Conservation (phyloP, 345 rosid species). For the Euphorbia lathyris region DNA sequence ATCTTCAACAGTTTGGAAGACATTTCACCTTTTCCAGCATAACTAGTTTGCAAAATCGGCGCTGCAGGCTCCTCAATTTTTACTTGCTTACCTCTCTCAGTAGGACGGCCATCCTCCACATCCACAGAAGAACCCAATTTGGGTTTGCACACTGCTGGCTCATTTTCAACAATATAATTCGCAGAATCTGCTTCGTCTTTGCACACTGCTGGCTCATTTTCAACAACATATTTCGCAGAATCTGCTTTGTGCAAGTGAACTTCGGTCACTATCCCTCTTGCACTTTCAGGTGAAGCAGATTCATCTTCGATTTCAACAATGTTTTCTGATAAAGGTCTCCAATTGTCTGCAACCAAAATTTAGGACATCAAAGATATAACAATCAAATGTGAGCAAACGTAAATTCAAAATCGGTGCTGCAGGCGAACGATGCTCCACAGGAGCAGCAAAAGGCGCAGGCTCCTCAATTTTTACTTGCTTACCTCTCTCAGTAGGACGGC, state of each 20-base stretch:
- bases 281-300: not conserved
- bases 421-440: constrained; percentile 4
- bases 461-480: constrained; percentile 8
- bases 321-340: not conserved
- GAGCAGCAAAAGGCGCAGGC: constrained; percentile 9
- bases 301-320: not conserved
- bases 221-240: no score
- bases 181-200: no score
- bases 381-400: not conserved
- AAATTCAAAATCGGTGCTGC: not conserved
- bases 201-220: no score
- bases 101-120: no score
- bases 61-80: constrained; percentile 11
- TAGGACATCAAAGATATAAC: not conserved
- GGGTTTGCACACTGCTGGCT: no score
- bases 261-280: no score
- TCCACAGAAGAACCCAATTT: no score
- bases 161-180: no score
- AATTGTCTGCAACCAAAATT: not conserved
- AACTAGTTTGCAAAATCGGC: constrained; percentile 13
- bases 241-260: no score
- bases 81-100: not conserved
- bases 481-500: no score
- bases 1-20: not conserved
- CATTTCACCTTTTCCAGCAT: not conserved